phyloP scores from a whole-genome alignment of 768 basidiomycete species.

The Suillus clintonianus region DNA sequence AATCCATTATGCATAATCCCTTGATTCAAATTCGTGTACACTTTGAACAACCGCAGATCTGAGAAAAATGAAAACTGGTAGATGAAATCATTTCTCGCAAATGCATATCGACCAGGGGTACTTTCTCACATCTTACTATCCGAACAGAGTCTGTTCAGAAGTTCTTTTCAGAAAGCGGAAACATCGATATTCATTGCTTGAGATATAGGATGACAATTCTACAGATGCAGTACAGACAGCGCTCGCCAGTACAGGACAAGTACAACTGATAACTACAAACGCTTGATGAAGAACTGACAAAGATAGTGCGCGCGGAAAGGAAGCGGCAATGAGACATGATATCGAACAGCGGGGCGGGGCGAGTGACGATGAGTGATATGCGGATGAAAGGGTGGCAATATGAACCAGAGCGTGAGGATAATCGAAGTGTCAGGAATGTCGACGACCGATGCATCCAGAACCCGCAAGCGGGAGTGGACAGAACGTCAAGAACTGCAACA shows the following conservation, averaged over 20 bases:
- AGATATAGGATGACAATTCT: conserved; percentile 19
- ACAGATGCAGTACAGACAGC: conserved; percentile 33
- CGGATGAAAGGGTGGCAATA: conserved; percentile 21
- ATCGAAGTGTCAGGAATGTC: conserved; percentile 22
- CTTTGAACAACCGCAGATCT: neutral
- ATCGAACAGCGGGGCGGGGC: conserved; percentile 17
- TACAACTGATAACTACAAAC: conserved; percentile 36
- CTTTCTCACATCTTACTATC: neutral
- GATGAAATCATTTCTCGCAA: neutral
- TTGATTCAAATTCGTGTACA: neutral
- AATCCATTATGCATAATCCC: no score
- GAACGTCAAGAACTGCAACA: conserved; percentile 10
- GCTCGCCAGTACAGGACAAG: conserved; percentile 28
- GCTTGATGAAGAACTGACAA: conserved; percentile 25
- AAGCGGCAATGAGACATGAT: conserved; percentile 17
- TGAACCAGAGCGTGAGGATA: conserved; percentile 25
- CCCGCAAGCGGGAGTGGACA: conserved; percentile 29
- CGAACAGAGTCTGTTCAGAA: neutral
- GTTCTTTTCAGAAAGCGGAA: neutral
- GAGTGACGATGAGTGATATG: conserved; percentile 18
- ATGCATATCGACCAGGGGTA: neutral
- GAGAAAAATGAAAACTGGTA: neutral
- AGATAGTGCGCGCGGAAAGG: conserved; percentile 15
- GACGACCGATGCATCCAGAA: conserved; percentile 14
- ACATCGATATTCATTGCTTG: conserved; percentile 8